These are phyloP conservation scores for Suillus luteus DNA, from an alignment of 768 basidiomycete species.

Conservation along the genomic window DNA sequence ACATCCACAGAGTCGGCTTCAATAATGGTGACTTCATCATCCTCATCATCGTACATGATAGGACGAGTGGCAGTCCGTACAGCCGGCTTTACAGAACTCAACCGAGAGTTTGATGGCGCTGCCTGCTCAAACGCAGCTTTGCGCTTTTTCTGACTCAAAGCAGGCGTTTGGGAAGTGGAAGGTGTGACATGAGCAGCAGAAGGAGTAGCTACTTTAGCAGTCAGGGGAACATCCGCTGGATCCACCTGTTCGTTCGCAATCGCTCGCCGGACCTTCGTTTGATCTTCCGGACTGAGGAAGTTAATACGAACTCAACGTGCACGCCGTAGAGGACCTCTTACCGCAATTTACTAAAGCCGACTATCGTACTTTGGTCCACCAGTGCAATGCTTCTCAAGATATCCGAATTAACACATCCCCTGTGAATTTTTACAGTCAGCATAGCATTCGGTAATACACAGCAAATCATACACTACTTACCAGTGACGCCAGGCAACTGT, in stretches of 20 bases:
- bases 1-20: conserved; percentile 64
- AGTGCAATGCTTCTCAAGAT: conserved; percentile 54
- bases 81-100: conserved; percentile 18
- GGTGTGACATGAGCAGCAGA: conserved; percentile 11
- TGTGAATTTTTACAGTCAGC: conserved; percentile 27
- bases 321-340: conserved; percentile 28
- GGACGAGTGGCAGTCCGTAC: conserved; percentile 9
- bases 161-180: conserved; percentile 13
- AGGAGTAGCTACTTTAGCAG: conserved; percentile 35
- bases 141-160: conserved; percentile 44
- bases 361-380: conserved; percentile 41
- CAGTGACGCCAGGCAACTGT: conserved; percentile 78
- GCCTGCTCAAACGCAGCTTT: conserved; percentile 36
- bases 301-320: conserved; percentile 1
- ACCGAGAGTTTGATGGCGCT: conserved; percentile 18
- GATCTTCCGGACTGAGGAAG: conserved; percentile 53
- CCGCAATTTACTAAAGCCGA: conserved; percentile 56
- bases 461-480: conserved; percentile 39
- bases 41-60: conserved; percentile 10
- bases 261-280: conserved; percentile 62
- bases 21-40: conserved; percentile 41
- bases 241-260: conserved; percentile 56
- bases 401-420: conserved; percentile 71
- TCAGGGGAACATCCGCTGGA: conserved; percentile 54
- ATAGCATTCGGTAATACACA: not conserved